Percentiles rank a stretch among this genome's conserved stretches.
Conservation (phyloP, 495 filamentous ascomycete genomes). For the Hypoxylon fragiforme region DNA sequence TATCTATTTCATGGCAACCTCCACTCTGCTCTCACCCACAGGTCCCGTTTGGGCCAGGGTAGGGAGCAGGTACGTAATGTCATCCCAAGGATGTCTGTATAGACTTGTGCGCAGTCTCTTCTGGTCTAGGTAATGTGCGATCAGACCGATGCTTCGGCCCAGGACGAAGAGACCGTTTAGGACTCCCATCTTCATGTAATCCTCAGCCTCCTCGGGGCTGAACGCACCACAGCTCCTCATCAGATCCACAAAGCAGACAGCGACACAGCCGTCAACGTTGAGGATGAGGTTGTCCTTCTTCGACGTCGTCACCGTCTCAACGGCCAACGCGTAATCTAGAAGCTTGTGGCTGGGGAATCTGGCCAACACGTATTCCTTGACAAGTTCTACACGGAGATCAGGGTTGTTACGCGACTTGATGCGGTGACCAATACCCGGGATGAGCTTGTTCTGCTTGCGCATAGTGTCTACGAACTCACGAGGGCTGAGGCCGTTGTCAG, state of each 20-base stretch:
- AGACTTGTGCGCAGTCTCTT: conserved; percentile 97
- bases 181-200: conserved; percentile 91
- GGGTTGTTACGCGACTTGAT: conserved; percentile 99
- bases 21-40: conserved; percentile 88
- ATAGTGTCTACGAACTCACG: conserved; percentile 98
- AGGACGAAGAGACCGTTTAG: conserved; percentile 99
- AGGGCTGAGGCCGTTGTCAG: conserved; percentile 95
- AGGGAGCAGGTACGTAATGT: conserved; percentile 95
- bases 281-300: conserved; percentile 99
- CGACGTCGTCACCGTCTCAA: conserved; percentile 96
- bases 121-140: conserved; percentile 99
- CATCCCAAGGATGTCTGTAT: conserved; percentile 98
- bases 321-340: conserved; percentile 96
- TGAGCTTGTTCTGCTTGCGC: conserved; percentile 99
- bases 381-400: conserved; percentile 97
- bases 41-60: conserved; percentile 70
- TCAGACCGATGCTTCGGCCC: conserved; percentile 93
- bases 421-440: conserved; percentile 97
- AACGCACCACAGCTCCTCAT: conserved; percentile 98
- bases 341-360: conserved; percentile 96
- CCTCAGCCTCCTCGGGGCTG: conserved; percentile 77
- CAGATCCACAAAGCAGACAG: conserved; percentile 97
- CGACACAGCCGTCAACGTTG: conserved; percentile 97
- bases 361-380: conserved; percentile 97
- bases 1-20: conserved; percentile 66